phyloP scores from a whole-genome alignment of 176 grass and related monocot species.

The Bothriochloa decipiens region DNA sequence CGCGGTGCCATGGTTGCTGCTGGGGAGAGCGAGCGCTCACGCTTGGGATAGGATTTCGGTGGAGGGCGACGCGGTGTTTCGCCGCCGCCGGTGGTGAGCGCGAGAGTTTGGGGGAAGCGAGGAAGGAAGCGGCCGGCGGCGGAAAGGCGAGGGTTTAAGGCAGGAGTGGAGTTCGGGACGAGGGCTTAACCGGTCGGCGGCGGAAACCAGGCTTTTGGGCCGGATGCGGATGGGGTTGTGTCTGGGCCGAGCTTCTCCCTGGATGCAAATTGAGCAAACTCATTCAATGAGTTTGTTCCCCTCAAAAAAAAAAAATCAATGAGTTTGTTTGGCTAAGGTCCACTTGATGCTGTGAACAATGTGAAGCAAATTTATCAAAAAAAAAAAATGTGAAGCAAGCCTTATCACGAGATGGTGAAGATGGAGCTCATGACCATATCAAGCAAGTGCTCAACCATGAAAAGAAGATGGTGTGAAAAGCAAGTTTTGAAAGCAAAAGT shows the following conservation, averaged over 20 bases:
- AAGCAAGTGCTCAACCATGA: too few species aligned
- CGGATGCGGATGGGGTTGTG: not conserved
- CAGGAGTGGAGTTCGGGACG: not conserved
- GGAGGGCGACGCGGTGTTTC: not conserved
- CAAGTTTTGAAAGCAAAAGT: too few species aligned
- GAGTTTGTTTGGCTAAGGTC: too few species aligned
- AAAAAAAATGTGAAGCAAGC: too few species aligned
- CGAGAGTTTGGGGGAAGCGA: not conserved
- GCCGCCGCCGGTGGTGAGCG: not conserved
- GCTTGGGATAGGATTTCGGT: not conserved
- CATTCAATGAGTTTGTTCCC: too few species aligned
- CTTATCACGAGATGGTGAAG: too few species aligned
- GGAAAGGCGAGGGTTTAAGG: constrained; percentile 41
- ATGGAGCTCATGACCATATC: too few species aligned
- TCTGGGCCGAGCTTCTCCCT: not conserved
- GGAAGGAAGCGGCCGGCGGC: constrained; percentile 16
- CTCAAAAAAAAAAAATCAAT: too few species aligned
- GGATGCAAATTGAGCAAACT: not conserved
- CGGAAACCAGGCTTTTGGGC: not conserved
- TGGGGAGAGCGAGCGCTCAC: not conserved
- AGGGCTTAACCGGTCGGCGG: constrained; percentile 3
- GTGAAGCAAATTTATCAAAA: too few species aligned
- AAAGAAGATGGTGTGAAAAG: too few species aligned
- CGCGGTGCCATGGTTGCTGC: constrained; percentile 43
- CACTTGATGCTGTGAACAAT: too few species aligned